Evolutionary conservation across 257 asterid species (phyloP).

Genomic region (Petunia axillaris): DNA sequence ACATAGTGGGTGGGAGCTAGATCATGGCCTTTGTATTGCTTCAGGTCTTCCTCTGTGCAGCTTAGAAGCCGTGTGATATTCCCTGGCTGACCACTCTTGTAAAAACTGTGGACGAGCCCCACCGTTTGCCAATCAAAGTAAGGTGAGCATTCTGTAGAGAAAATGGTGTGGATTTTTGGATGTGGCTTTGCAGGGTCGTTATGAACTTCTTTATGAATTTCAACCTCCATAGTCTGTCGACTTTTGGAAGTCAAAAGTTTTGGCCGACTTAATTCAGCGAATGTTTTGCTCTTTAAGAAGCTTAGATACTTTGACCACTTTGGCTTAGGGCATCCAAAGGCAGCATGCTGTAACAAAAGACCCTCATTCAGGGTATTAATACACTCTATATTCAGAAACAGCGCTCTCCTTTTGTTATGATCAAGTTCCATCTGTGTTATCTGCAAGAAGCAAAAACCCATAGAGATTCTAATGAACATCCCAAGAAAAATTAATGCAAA

Average conservation of each 20-base stretch:
- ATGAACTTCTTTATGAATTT: slow-evolving; percentile 46
- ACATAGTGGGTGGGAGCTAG: slow-evolving; percentile 94
- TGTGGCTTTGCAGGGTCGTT: slow-evolving; percentile 57
- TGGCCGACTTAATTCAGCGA: slow-evolving; percentile 69
- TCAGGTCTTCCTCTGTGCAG: slow-evolving; percentile 88
- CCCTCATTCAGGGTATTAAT: slow-evolving; percentile 87
- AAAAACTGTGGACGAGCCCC: slow-evolving; percentile 92
- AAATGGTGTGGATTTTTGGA: slow-evolving; percentile 89
- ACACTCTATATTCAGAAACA: slow-evolving; percentile 73
- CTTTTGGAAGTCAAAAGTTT: slow-evolving; percentile 61
- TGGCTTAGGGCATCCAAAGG: slow-evolving; percentile 81
- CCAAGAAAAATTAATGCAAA: slow-evolving; percentile 3
- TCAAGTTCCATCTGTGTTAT: slow-evolving; percentile 67
- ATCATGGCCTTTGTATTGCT: slow-evolving; percentile 84
- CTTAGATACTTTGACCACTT: slow-evolving; percentile 88
- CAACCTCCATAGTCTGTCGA: slow-evolving; percentile 63
- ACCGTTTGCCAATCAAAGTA: slow-evolving; percentile 98
- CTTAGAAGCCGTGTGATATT: slow-evolving; percentile 87
- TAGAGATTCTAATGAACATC: background rate
- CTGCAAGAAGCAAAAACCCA: slow-evolving; percentile 43
- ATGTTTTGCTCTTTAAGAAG: slow-evolving; percentile 82
- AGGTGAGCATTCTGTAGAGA: slow-evolving; percentile 88
- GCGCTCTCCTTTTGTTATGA: slow-evolving; percentile 63
- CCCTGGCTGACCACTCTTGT: slow-evolving; percentile 92
- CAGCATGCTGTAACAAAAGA: slow-evolving; percentile 72